phyloP scores from a whole-genome alignment of 148 eudicot species.

The Chenopodium berlandieri region DNA sequence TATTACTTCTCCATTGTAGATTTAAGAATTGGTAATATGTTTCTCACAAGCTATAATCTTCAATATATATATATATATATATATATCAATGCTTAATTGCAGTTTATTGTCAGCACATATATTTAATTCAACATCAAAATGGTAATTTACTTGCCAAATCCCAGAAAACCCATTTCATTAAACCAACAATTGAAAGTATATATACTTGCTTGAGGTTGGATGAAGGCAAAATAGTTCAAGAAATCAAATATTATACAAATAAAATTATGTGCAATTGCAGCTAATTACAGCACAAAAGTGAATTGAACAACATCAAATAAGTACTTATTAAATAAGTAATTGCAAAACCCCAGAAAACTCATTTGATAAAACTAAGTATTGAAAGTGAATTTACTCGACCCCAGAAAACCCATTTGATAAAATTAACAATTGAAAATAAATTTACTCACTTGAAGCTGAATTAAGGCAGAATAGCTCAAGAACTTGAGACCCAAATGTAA shows the following conservation, averaged over 20 bases:
- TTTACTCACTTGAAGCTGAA: constrained; percentile 78
- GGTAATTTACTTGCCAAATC: background rate
- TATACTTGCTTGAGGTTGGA: constrained; percentile 7
- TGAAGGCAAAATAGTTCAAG: no score
- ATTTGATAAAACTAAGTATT: background rate
- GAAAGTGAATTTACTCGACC: constrained; percentile 23
- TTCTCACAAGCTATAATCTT: background rate
- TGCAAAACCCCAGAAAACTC: constrained; percentile 5
- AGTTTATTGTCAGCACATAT: background rate
- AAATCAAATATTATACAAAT: no score
- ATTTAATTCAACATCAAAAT: constrained; percentile 1
- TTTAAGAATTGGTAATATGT: no score
- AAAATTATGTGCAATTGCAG: no score
- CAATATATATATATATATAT: no score
- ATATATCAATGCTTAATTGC: background rate
- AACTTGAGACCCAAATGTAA: constrained; percentile 83
- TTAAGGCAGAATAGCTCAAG: constrained; percentile 79
- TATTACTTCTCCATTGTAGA: background rate
- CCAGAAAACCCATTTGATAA: background rate
- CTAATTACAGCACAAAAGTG: no score
- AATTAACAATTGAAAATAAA: background rate
- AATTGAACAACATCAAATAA: no score
- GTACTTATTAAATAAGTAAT: no score
- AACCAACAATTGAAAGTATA: background rate
- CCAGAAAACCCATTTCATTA: constrained; percentile 4